phyloP scores from a whole-genome alignment of 2,329 filamentous ascomycete genomes.

The Tolypocladium amazonense region DNA sequence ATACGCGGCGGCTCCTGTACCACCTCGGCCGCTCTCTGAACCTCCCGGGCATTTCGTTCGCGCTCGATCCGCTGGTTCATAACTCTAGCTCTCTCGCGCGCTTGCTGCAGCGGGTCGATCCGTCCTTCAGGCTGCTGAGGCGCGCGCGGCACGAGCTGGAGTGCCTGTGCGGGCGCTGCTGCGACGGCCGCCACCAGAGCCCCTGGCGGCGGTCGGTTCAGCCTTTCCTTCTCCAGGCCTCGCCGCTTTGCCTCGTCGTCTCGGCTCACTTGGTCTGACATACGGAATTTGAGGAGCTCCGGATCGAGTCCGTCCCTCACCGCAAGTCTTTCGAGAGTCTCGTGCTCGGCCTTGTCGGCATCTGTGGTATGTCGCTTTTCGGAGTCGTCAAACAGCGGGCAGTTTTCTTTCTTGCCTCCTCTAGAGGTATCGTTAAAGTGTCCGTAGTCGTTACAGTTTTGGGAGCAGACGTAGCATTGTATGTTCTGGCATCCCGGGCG shows the following conservation, averaged over 20 bases:
- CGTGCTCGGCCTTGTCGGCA: constrained; percentile 49
- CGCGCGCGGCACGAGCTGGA: not conserved
- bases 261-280: constrained; percentile 41
- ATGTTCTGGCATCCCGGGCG: constrained; percentile 38
- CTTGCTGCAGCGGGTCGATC: not conserved
- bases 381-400: constrained; percentile 56
- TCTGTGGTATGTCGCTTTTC: constrained; percentile 53
- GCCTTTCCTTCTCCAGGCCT: not conserved
- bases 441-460: constrained; percentile 49
- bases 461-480: constrained; percentile 63
- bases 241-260: constrained; percentile 22
- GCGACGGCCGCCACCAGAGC: not conserved
- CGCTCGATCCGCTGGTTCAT: not conserved
- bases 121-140: not conserved
- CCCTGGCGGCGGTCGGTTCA: not conserved
- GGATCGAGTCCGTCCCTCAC: constrained; percentile 47
- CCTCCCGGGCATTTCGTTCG: not conserved
- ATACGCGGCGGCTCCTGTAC: not conserved
- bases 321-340: constrained; percentile 42
- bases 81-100: not conserved
- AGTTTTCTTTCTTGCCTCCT: constrained; percentile 43
- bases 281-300: constrained; percentile 45
- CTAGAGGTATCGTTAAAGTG: constrained; percentile 53
- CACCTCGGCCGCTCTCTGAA: not conserved
- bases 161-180: not conserved